Evolutionary conservation across 441 rosid genomes (phyloP).

Genomic region (Pelargonium citronellum): DNA sequence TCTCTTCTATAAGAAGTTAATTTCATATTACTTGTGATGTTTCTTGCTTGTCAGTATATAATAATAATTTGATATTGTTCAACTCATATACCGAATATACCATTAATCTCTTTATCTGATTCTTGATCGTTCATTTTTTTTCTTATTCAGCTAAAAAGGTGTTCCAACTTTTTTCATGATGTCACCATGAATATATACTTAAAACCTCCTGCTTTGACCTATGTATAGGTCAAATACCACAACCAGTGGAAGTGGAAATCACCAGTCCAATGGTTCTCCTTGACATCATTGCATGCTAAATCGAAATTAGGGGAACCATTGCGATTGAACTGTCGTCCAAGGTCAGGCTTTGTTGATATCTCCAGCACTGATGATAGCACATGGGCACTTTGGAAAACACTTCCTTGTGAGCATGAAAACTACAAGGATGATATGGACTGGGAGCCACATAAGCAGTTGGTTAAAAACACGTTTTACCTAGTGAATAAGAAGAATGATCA

Average conservation of each 20-base stretch:
- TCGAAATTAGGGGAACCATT: constrained; percentile 63
- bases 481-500: constrained; percentile 76
- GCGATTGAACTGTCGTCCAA: constrained; percentile 54
- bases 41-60: too few relatives aligned
- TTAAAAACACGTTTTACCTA: constrained; percentile 61
- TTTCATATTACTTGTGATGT: not conserved
- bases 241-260: constrained; percentile 61
- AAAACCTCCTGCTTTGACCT: constrained; percentile 19
- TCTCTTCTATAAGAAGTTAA: not conserved
- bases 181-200: constrained; percentile 13
- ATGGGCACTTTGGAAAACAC: constrained; percentile 59
- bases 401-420: constrained; percentile 49
- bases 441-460: constrained; percentile 60
- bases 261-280: constrained; percentile 73
- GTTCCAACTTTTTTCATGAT: not conserved
- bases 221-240: constrained; percentile 70
- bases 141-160: not conserved
- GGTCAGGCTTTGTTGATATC: constrained; percentile 69
- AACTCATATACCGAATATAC: not conserved
- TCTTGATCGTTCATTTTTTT: constrained; percentile 7
- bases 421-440: constrained; percentile 49
- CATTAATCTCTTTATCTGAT: constrained; percentile 7
- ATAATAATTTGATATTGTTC: too few relatives aligned
- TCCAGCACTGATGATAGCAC: constrained; percentile 52
- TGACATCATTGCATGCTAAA: constrained; percentile 76